phyloP scores from a whole-genome alignment of 176 grass and related monocot genomes.

The Pontederia crassipes region DNA sequence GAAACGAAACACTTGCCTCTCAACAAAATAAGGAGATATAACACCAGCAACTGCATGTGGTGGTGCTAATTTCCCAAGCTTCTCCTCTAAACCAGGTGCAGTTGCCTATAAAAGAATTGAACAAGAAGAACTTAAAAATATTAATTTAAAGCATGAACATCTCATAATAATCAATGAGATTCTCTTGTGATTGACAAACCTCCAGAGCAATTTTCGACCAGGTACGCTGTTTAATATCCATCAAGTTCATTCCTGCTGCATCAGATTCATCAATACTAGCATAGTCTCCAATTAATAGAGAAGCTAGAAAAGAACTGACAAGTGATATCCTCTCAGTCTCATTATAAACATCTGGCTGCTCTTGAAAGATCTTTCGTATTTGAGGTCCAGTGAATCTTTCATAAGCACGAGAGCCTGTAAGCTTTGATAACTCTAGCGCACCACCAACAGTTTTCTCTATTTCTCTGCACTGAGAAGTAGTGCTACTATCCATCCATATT shows the following conservation, averaged over 20 bases:
- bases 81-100: constrained; percentile 63
- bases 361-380: constrained; percentile 72
- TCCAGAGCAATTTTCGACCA: constrained; percentile 81
- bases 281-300: constrained; percentile 67
- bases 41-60: constrained; percentile 58
- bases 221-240: constrained; percentile 72
- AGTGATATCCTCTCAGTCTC: constrained; percentile 80
- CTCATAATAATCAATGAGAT: neutral
- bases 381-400: constrained; percentile 93
- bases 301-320: constrained; percentile 95
- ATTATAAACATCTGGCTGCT: constrained; percentile 41
- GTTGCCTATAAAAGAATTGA: constrained; percentile 50
- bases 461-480: constrained; percentile 83
- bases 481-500: constrained; percentile 99
- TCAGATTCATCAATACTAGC: constrained; percentile 95
- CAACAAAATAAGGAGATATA: constrained; percentile 82
- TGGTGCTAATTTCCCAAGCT: constrained; percentile 67
- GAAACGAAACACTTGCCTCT: constrained; percentile 33
- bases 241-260: constrained; percentile 96
- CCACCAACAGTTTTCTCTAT: constrained; percentile 82
- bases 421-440: constrained; percentile 69
- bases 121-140: constrained; percentile 7
- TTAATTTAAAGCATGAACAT: neutral
- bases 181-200: constrained; percentile 27
- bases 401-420: constrained; percentile 77